Base-by-base conservation (phyloP, 148 eudicot species). In the Silene conica region DNA sequence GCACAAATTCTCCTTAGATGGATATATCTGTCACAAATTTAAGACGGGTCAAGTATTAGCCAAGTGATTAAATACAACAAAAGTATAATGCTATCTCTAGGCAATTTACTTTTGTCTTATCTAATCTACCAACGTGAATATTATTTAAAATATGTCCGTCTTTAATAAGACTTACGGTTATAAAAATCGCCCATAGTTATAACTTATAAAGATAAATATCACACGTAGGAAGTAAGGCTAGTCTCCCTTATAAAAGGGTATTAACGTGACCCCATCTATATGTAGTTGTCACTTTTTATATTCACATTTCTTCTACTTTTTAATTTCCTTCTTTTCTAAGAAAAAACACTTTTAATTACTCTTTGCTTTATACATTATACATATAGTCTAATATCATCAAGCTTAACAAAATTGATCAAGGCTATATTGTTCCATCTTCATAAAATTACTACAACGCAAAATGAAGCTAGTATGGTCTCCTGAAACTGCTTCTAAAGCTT, bases 381-480 rank as follows among this genome's bases (percentile, higher is more conserved):
- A 59, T 6, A 59, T 11, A 41, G 15, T 20, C 25, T 67, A n/a
- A 41, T 41, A 8, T 67, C 54, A 67, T 52, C 15, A n/a, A 11
- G 16, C 6, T 67, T 5, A 11, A 43, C 0, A 41, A 20, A 6
- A 67, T 11, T 43, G 25, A 41, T 67, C 70, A 67, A 19, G 43
- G 43, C 8, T 38, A 38, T 38, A 38, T 38, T 38, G 43, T 8
- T 38, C 11, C 25, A 59, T 59, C 25, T 20, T 10, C 8, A 19
- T 58, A 4, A 26, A 26, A 21, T 58, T 21, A 19, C 21, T 21
- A 3, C 9, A 6, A 25, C 45, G 38, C 5, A 68, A 67, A 48
- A 92, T 92, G 98, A 89, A 93, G 90, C 81, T 90, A 14, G 92
- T 90, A 78, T 90, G 98, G 96, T 87, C 85, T 48, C 89, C 93